Conservation (phyloP, 345 rosid species). For the Eucalyptus cloeziana region DNA sequence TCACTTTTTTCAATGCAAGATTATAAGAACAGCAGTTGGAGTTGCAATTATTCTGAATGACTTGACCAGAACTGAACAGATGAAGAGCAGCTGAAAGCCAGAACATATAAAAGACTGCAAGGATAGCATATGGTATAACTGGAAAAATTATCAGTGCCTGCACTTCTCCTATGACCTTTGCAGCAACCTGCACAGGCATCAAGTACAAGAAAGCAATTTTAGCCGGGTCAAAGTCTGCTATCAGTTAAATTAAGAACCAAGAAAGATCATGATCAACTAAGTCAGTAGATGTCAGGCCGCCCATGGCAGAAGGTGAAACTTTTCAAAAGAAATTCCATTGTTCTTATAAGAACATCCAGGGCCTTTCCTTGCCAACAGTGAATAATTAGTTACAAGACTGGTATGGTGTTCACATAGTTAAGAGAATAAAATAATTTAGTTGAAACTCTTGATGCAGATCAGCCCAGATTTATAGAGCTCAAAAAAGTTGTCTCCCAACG, state of each 20-base stretch:
- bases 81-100: slow-evolving; percentile 88
- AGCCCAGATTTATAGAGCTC: neutral
- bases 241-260: neutral
- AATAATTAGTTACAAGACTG: neutral
- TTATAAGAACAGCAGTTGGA: slow-evolving; percentile 87
- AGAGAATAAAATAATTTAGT: neutral
- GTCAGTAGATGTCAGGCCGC: neutral
- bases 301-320: neutral
- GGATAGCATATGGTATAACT: slow-evolving; percentile 58
- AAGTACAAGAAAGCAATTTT: neutral
- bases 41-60: slow-evolving; percentile 72
- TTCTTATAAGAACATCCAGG: neutral
- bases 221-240: neutral
- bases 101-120: slow-evolving; percentile 88
- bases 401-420: neutral
- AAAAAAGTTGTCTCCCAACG: neutral
- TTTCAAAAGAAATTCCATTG: neutral
- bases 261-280: neutral
- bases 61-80: slow-evolving; percentile 85
- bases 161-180: slow-evolving; percentile 97
- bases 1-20: slow-evolving; percentile 59
- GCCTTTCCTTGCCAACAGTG: neutral
- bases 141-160: slow-evolving; percentile 91
- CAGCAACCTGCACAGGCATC: slow-evolving; percentile 62
- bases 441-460: neutral